Conservation (phyloP, 1,284 basidiomycete genomes). For the Cutaneotrichosporon sp. region DNA sequence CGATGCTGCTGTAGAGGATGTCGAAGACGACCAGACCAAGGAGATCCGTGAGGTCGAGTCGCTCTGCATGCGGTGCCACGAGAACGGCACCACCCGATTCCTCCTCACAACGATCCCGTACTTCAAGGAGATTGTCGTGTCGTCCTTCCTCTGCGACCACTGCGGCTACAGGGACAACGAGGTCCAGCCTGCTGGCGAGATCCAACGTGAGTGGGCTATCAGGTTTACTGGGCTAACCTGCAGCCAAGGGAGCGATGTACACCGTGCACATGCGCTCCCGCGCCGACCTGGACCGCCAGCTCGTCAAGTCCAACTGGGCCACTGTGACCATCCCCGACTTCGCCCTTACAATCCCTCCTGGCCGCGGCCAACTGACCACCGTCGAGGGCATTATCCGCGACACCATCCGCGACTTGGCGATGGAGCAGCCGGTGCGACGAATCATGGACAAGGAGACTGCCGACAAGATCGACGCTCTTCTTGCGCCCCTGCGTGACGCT, state of each 20-base stretch:
- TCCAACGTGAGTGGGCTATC: constrained; percentile 61
- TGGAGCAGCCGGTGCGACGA: constrained; percentile 80
- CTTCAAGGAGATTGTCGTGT: constrained; percentile 92
- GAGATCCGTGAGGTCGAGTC: constrained; percentile 77
- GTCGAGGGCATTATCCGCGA: constrained; percentile 89
- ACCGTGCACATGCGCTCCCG: constrained; percentile 73
- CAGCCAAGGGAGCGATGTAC: constrained; percentile 57
- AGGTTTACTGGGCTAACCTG: constrained; percentile 17
- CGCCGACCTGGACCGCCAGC: constrained; percentile 82
- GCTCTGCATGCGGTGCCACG: constrained; percentile 87
- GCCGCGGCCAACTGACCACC: constrained; percentile 88
- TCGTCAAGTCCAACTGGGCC: constrained; percentile 84
- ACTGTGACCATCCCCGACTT: constrained; percentile 81
- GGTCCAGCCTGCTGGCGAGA: constrained; percentile 83
- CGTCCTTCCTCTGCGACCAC: constrained; percentile 92
- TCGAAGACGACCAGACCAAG: constrained; percentile 52
- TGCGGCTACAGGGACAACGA: constrained; percentile 91
- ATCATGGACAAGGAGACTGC: constrained; percentile 74
- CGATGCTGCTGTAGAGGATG: constrained; percentile 46
- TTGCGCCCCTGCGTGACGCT: constrained; percentile 64
- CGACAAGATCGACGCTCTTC: constrained; percentile 70
- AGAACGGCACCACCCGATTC: constrained; percentile 88
- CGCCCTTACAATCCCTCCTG: constrained; percentile 83
- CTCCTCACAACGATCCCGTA: constrained; percentile 94
- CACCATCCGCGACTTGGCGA: constrained; percentile 72